A percentile compares a stretch with the other conserved stretches of the same genome.
phyloP scores from a whole-genome alignment of 768 basidiomycete species.

The Leccinellum luteum region DNA sequence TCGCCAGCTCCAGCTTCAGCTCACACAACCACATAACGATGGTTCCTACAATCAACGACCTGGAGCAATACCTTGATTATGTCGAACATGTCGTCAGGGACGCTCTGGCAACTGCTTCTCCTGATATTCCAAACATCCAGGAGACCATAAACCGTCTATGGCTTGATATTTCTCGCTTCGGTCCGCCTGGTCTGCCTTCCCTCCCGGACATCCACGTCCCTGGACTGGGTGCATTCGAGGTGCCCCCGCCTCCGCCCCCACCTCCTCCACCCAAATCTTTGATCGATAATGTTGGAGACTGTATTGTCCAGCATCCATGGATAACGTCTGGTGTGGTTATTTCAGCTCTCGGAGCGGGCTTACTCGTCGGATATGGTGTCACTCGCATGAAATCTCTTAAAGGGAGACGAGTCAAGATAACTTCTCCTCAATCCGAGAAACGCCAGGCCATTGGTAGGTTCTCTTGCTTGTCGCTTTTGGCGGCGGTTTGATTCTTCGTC shows the following conservation, averaged over 20 bases:
- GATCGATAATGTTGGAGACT: slow-evolving; percentile 47
- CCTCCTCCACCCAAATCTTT: slow-evolving; percentile 50
- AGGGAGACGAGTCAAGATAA: slow-evolving; percentile 20
- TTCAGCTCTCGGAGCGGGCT: slow-evolving; percentile 57
- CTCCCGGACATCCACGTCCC: slow-evolving; percentile 57
- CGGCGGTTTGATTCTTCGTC: slow-evolving; percentile 3
- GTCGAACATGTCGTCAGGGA: slow-evolving; percentile 61
- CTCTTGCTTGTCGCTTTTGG: background rate
- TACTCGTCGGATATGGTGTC: slow-evolving; percentile 56
- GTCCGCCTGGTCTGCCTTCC: slow-evolving; percentile 48
- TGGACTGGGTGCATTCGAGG: slow-evolving; percentile 66
- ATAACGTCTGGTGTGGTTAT: slow-evolving; percentile 51
- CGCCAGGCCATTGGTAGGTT: slow-evolving; percentile 46
- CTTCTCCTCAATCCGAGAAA: slow-evolving; percentile 36
- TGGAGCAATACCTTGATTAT: slow-evolving; percentile 68
- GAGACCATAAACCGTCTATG: slow-evolving; percentile 69
- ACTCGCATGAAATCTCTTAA: slow-evolving; percentile 22
- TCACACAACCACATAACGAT: slow-evolving; percentile 11
- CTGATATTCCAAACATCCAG: slow-evolving; percentile 60
- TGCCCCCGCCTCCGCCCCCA: slow-evolving; percentile 62
- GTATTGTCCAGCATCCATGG: slow-evolving; percentile 61
- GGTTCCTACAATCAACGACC: slow-evolving; percentile 53
- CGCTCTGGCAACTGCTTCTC: slow-evolving; percentile 53
- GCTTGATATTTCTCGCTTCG: slow-evolving; percentile 79
- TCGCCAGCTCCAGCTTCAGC: slow-evolving; percentile 1